Evolutionary conservation across 306 rosid species (phyloP).

Genomic region (Quercus ilex): DNA sequence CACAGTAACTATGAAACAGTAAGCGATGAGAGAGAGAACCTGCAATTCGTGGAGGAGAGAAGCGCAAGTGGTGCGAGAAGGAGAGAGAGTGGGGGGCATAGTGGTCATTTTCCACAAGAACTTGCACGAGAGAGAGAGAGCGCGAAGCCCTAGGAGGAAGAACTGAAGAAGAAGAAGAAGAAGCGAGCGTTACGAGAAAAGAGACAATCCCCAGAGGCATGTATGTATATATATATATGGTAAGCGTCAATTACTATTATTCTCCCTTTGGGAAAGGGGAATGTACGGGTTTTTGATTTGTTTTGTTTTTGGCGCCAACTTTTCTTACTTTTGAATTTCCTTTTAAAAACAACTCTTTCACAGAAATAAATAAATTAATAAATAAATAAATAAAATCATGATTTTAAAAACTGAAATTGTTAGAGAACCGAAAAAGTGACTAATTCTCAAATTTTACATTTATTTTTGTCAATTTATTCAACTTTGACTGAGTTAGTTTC

Average conservation of each 20-base stretch:
- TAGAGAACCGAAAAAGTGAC: no score
- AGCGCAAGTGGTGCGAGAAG: constrained; percentile 90
- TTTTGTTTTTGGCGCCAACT: neutral
- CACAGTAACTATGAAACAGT: neutral
- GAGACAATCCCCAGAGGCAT: constrained; percentile 25
- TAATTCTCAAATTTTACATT: no score
- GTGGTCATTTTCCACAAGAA: constrained; percentile 31
- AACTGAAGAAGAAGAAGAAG: no score
- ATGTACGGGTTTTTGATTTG: constrained; percentile 15
- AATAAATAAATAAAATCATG: no score
- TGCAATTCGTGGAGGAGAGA: constrained; percentile 87
- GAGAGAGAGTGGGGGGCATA: constrained; percentile 44
- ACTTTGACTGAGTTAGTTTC: no score
- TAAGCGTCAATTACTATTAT: neutral
- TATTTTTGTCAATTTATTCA: no score
- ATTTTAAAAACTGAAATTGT: no score
- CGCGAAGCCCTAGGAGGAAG: constrained; percentile 15
- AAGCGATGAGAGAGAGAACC: constrained; percentile 32
- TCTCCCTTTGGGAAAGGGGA: constrained; percentile 1
- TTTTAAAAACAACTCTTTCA: no score
- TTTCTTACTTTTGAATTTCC: no score
- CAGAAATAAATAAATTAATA: no score
- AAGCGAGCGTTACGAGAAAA: constrained; percentile 23
- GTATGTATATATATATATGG: neutral
- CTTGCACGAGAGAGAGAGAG: neutral